Base-by-base conservation (phyloP, 2,329 filamentous ascomycete genomes). In the Sordariomycetes sp. region DNA sequence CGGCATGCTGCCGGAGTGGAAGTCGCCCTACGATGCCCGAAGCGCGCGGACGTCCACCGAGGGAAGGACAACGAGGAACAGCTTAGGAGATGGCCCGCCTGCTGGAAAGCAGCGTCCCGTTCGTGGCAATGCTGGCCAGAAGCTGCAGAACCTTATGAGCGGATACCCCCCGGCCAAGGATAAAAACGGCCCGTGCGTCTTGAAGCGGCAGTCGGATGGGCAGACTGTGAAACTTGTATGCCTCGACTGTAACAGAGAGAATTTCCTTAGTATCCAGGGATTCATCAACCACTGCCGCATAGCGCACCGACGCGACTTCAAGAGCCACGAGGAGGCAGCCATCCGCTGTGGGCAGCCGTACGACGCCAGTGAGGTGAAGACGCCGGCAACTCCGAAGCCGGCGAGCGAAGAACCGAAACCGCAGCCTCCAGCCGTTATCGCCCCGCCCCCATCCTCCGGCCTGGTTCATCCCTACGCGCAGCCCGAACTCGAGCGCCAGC, bases 211-310 rank as follows among this genome's bases (percentile, higher is more conserved):
- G 22, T 86, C 88, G 58, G 92, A 97, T 72, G 89, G 89, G 59
- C 80, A 89, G 67, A 85, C 87, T 62, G 93, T 97, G 62, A 95
- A 96, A 72, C 80, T 97, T 54, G 87, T 96, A 62, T 99, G 94
- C 25, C 74, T 89, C 60, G 88, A 94, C 70, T 97, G 94, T 72
- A 81, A 90, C 55, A 82, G 93, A 62, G 89, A 90, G 69, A 90
- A 97, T 70, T 97, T 97, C 68, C 92, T 88, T 59, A 97, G 92
- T 74, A 95, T 92, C 0, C 94, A 97, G 71, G 94, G 94, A n/a
- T 97, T 97, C 73, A 94, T 99, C 75, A 99, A 99, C 68, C 94
- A 99, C 69, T 97, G 93, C 70, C 90, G 94, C 59, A 97, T 99
- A 65, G 91, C 92, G 28, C 94, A 99, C 73, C 89, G 88, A 69